phyloP scores from a whole-genome alignment of 331 rosid genomes.

The Pyracantha coccinea region DNA sequence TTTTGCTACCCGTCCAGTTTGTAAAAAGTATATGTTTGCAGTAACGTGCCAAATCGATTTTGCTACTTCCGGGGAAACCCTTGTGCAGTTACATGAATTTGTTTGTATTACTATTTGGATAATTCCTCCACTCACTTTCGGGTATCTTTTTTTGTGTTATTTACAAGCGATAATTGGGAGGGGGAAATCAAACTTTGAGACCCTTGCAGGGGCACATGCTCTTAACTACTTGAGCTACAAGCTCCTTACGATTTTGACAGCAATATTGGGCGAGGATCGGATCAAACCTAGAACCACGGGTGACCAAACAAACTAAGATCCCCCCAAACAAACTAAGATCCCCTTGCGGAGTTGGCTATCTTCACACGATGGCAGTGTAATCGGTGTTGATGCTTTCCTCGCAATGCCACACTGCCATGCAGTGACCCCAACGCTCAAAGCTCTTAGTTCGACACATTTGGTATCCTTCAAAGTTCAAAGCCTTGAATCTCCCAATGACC shows the following conservation, averaged over 20 bases:
- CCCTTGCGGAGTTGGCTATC: neutral
- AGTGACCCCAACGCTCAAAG: neutral
- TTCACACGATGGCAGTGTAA: accelerated
- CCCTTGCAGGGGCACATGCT: neutral
- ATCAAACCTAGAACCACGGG: no score
- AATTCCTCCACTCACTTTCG: no score
- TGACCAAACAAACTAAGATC: no score
- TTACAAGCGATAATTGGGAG: no score
- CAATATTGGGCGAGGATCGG: no score
- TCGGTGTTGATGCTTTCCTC: neutral
- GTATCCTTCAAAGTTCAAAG: neutral
- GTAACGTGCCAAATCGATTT: neutral
- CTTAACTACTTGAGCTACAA: neutral
- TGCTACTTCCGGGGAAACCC: neutral
- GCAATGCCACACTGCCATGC: neutral
- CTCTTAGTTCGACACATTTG: neutral
- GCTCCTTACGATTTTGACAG: no score
- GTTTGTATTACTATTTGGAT: no score
- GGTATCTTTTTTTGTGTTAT: no score
- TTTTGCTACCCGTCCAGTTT: constrained; percentile 16
- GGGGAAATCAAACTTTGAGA: no score
- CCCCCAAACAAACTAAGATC: no score
- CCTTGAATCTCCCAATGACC: neutral
- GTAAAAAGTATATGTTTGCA: constrained; percentile 7
- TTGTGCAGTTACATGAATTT: neutral